Conservation (phyloP, 2,329 filamentous ascomycete genomes). For the Xylariaceae sp. region DNA sequence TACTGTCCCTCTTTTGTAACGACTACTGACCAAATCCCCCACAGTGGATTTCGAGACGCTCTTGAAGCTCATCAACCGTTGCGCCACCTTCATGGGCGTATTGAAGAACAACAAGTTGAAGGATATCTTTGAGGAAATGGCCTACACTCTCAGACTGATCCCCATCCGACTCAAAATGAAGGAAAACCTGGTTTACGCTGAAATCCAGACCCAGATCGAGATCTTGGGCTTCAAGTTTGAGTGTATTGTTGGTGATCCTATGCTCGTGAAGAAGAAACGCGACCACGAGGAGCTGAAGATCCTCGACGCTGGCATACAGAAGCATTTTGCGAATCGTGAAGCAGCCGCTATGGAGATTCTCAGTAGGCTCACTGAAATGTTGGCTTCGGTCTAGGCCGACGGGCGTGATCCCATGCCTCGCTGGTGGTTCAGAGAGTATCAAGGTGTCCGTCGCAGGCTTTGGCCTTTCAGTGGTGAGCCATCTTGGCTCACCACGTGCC, state of each 20-base stretch:
- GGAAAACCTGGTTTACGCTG: conserved; percentile 5
- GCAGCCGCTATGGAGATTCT: conserved; percentile 1
- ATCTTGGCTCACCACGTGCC: too few relatives aligned
- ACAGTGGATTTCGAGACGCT: conserved; percentile 10
- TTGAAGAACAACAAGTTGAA: conserved; percentile 19
- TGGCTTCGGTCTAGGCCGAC: neutral
- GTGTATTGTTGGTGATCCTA: neutral
- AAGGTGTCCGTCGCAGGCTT: too few relatives aligned
- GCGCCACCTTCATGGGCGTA: conserved; percentile 16
- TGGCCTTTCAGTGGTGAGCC: too few relatives aligned
- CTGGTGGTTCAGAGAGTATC: too few relatives aligned
- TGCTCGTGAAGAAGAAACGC: neutral
- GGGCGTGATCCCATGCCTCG: too few relatives aligned
- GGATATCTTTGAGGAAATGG: conserved; percentile 12
- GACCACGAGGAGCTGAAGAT: conserved; percentile 3
- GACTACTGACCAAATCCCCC: neutral
- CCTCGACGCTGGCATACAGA: neutral
- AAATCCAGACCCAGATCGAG: conserved; percentile 3
- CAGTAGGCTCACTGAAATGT: neutral
- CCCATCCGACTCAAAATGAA: conserved; percentile 18
- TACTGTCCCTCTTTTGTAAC: neutral
- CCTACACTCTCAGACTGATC: conserved; percentile 17
- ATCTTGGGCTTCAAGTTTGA: neutral
- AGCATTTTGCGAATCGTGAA: neutral
- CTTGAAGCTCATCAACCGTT: conserved; percentile 15